These are phyloP conservation scores for Trichosporon inkin DNA, from an alignment of 1,284 basidiomycete species.

Conservation along the genomic window DNA sequence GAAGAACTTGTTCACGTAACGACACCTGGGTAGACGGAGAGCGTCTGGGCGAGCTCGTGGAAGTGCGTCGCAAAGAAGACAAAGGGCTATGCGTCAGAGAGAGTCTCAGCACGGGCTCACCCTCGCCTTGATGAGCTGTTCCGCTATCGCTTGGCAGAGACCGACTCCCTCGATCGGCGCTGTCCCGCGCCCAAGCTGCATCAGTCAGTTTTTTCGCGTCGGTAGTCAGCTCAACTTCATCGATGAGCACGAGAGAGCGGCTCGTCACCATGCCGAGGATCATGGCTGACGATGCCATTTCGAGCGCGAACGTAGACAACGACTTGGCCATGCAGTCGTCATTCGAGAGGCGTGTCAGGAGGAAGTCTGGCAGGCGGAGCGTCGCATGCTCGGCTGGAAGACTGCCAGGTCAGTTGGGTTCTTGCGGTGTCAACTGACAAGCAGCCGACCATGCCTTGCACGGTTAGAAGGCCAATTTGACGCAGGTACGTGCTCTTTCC, in stretches of 20 bases:
- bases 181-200: conserved; percentile 62
- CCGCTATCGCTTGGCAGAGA: conserved; percentile 86
- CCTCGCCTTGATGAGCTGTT: conserved; percentile 70
- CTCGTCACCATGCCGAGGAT: conserved; percentile 74
- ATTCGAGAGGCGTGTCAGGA: conserved; percentile 83
- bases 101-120: conserved; percentile 49
- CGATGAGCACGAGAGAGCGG: conserved; percentile 73
- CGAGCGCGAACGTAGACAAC: conserved; percentile 85
- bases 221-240: conserved; percentile 63
- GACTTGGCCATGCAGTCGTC: conserved; percentile 72
- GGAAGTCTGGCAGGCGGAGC: conserved; percentile 73
- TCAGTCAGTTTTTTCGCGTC: conserved; percentile 6
- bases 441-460: conserved; percentile 84
- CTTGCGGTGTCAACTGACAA: conserved; percentile 56
- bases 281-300: conserved; percentile 86
- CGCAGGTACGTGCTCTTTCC: conserved; percentile 88
- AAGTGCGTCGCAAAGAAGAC: conserved; percentile 84
- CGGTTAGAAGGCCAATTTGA: conserved; percentile 74
- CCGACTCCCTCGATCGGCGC: conserved; percentile 81
- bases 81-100: conserved; percentile 58
- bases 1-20: conserved; percentile 19
- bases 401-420: conserved; percentile 28
- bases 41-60: conserved; percentile 39
- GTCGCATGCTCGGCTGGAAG: conserved; percentile 87
- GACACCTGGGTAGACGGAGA: conserved; percentile 36